phyloP scores from a whole-genome alignment of 106 monocot species.

The Allium cepa region DNA sequence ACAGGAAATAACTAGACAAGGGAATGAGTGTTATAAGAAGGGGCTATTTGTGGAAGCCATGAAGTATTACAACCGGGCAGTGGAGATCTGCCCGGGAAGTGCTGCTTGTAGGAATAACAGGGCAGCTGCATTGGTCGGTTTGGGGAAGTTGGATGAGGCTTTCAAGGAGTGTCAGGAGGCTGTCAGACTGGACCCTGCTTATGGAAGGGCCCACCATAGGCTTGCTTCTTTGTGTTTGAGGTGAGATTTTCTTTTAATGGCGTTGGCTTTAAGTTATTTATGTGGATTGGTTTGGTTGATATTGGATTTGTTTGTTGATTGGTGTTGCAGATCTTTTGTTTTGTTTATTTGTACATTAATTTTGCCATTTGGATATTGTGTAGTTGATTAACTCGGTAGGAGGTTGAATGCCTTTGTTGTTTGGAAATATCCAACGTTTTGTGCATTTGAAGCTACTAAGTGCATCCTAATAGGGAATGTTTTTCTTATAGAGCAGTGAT shows the following conservation, averaged over 20 bases:
- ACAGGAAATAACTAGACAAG: constrained; percentile 49
- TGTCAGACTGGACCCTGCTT: constrained; percentile 40
- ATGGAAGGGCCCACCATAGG: constrained; percentile 40
- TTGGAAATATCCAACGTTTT: no score
- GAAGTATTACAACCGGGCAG: constrained; percentile 47
- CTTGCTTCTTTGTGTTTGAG: constrained; percentile 40
- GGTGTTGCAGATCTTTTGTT: neutral
- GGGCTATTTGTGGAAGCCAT: constrained; percentile 54
- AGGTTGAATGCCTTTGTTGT: no score
- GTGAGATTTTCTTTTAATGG: constrained; percentile 13
- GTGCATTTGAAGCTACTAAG: no score
- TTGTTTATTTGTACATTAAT: neutral
- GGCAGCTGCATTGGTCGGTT: constrained; percentile 58
- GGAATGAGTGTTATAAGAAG: constrained; percentile 68
- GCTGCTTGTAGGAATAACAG: constrained; percentile 62
- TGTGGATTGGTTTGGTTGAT: neutral
- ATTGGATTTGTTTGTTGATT: neutral
- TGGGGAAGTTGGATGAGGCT: constrained; percentile 59
- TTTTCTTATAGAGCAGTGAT: no score
- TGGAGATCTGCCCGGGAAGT: constrained; percentile 47
- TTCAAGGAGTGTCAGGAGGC: constrained; percentile 64
- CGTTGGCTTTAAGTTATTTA: neutral
- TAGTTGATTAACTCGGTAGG: no score
- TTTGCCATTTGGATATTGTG: no score
- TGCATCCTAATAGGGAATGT: no score